These are phyloP conservation scores for Fusarium sp. DNA, from an alignment of 2,329 filamentous ascomycete genomes.

Conservation along the genomic window DNA sequence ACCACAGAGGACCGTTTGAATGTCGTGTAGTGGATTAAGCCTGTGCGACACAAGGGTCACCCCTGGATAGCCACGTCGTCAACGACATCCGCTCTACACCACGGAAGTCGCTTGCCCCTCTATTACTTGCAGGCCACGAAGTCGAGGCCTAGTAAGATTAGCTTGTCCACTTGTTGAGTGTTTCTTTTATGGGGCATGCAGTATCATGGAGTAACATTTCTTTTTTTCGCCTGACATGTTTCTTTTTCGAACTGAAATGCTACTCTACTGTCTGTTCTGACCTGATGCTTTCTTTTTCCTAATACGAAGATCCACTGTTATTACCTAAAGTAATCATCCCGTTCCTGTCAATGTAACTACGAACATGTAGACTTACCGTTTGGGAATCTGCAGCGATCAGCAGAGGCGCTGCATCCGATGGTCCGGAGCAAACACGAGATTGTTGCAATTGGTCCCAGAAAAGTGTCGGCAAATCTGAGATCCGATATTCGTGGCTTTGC, in stretches of 20 bases:
- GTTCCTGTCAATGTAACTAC: constrained; percentile 2
- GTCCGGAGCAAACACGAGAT: not conserved
- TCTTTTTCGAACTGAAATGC: not conserved
- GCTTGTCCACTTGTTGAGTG: not conserved
- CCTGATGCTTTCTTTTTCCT: not conserved
- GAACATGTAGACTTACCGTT: not conserved
- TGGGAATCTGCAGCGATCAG: constrained; percentile 6
- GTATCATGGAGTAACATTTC: not conserved
- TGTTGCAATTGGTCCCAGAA: not conserved
- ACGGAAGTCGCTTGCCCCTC: not conserved
- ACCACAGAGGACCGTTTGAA: not conserved
- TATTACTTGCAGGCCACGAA: not conserved
- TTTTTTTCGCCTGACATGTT: not conserved
- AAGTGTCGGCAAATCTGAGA: not conserved
- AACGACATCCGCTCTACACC: not conserved
- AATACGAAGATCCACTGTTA: not conserved
- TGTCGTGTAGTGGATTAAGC: not conserved
- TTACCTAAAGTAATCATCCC: not conserved
- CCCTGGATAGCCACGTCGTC: constrained; percentile 29
- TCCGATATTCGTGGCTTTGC: not conserved
- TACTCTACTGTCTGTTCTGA: not conserved
- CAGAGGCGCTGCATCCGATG: constrained; percentile 12
- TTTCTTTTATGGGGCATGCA: not conserved
- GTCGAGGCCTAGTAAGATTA: not conserved
- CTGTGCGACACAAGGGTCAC: not conserved